These are phyloP conservation scores for Trypanosoma platydactyli DNA, from an alignment of 208 protist species.

Conservation along the genomic window DNA sequence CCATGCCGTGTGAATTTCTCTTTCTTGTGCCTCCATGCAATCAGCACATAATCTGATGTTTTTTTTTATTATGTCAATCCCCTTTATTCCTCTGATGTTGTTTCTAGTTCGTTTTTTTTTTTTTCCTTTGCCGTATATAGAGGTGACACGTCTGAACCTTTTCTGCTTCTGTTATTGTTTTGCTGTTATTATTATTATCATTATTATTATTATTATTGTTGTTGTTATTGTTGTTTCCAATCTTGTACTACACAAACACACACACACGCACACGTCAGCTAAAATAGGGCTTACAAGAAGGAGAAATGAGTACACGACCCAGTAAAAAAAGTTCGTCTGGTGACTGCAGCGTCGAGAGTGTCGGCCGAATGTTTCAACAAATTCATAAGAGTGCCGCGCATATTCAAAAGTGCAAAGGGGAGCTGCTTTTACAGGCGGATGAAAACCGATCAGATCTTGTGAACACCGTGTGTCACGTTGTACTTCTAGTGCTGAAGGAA, in stretches of 20 bases:
- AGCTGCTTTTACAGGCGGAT: constrained; percentile 35
- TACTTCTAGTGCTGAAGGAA: constrained; percentile 79
- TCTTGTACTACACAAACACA: background rate
- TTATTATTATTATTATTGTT: too few relatives aligned
- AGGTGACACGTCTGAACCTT: too few relatives aligned
- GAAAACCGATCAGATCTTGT: constrained; percentile 16
- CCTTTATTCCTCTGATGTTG: too few relatives aligned
- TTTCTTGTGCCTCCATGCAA: too few relatives aligned
- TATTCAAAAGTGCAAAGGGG: constrained; percentile 58
- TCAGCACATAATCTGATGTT: too few relatives aligned
- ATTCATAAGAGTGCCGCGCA: constrained; percentile 81
- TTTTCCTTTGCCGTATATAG: too few relatives aligned
- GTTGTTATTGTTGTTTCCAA: too few relatives aligned
- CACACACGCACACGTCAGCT: background rate
- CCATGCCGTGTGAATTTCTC: background rate
- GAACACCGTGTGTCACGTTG: constrained; percentile 48
- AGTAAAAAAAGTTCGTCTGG: background rate
- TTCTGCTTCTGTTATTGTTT: too few relatives aligned
- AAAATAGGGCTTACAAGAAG: background rate
- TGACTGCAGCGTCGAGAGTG: constrained; percentile 29
- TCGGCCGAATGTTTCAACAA: constrained; percentile 76
- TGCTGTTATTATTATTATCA: too few relatives aligned
- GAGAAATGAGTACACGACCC: background rate
- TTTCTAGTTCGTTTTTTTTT: too few relatives aligned
- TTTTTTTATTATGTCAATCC: too few relatives aligned